phyloP scores from a whole-genome alignment of 441 rosid species.

The Sinapis alba region DNA sequence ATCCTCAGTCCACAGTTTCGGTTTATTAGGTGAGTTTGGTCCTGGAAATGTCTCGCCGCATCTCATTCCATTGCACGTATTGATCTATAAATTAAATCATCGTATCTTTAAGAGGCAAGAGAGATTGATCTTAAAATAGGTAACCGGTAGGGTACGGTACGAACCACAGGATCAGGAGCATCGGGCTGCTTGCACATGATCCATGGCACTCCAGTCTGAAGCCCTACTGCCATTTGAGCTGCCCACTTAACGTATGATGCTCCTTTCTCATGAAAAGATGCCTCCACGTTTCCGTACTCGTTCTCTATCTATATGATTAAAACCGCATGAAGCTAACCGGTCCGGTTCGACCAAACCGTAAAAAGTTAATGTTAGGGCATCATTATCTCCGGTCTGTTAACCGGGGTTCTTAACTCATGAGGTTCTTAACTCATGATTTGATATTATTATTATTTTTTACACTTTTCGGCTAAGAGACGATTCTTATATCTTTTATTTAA shows the following conservation, averaged over 20 bases:
- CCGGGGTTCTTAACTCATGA: no score
- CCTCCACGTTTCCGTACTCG: constrained; percentile 63
- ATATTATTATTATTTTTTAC: no score
- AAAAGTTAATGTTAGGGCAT: no score
- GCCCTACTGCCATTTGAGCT: constrained; percentile 63
- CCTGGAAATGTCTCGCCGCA: constrained; percentile 74
- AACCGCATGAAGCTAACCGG: not conserved
- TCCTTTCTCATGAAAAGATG: constrained; percentile 55
- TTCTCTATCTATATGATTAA: constrained; percentile 56
- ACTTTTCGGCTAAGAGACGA: no score
- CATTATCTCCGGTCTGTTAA: no score
- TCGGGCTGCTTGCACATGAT: constrained; percentile 76
- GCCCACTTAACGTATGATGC: constrained; percentile 62
- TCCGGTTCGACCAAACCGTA: not conserved
- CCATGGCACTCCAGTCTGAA: constrained; percentile 73
- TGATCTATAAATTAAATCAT: constrained; percentile 47
- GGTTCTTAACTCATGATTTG: no score
- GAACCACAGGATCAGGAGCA: constrained; percentile 79
- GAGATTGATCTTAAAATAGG: not conserved
- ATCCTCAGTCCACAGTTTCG: constrained; percentile 70
- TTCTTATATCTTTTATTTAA: no score
- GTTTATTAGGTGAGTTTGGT: constrained; percentile 68
- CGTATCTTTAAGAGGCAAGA: not conserved
- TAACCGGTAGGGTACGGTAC: constrained; percentile 9
- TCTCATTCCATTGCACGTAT: constrained; percentile 72